phyloP scores from a whole-genome alignment of 805 yeast species.

The Schizosaccharomyces cryophilus region DNA sequence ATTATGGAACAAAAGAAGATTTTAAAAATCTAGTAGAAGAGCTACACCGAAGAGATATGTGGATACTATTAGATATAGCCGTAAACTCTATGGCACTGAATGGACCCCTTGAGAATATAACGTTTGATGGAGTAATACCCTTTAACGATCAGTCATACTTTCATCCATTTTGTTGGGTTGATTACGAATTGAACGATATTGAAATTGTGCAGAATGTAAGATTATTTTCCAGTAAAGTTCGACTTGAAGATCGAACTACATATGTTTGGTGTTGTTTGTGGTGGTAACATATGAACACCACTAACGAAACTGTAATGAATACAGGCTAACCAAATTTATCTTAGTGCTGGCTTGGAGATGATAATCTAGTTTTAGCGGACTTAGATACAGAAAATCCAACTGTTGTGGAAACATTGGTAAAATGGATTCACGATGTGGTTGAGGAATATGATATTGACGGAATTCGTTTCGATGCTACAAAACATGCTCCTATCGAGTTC shows the following conservation, averaged over 20 bases:
- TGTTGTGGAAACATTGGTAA: not conserved
- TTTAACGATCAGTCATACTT: slow-evolving; percentile 1
- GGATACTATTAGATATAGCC: slow-evolving; percentile 4
- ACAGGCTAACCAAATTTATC: not conserved
- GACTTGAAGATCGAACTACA: not conserved
- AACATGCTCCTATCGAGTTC: slow-evolving; percentile 1
- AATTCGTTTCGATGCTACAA: slow-evolving; percentile 4
- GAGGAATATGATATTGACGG: slow-evolving; percentile 4
- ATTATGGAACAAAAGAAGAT: slow-evolving; percentile 2
- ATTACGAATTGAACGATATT: not conserved
- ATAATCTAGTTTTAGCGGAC: not conserved
- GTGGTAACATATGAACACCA: no score
- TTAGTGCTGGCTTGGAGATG: slow-evolving; percentile 4
- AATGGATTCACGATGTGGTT: slow-evolving; percentile 2
- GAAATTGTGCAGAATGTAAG: not conserved
- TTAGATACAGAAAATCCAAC: not conserved
- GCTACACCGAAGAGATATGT: slow-evolving; percentile 4
- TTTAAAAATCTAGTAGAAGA: slow-evolving; percentile 1
- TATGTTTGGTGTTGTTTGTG: no score
- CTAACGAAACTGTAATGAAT: no score
- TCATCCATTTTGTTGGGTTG: slow-evolving; percentile 3
- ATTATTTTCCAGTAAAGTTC: not conserved
- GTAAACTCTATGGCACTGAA: slow-evolving; percentile 1
- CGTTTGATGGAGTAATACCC: not conserved
- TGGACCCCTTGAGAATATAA: not conserved